Evolutionary conservation across 805 yeast species (phyloP), one percentile per base, ranked within the genome.

Genomic region (Ogataea dorogensis): DNA sequence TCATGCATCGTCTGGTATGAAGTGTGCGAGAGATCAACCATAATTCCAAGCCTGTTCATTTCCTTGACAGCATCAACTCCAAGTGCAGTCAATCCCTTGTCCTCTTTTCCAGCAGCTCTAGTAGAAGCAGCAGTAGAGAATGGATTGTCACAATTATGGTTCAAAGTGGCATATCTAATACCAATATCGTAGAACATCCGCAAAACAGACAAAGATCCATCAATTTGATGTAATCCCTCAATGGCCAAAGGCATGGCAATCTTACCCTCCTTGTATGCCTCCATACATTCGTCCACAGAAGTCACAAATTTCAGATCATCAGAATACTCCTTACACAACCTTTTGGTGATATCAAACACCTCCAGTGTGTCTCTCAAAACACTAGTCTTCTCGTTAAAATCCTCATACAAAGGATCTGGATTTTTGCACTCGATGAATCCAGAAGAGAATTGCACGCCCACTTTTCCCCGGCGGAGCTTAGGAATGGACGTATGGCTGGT

Each of bases 131-230:
- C 73, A 7, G 76, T 71, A 2, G 77, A 76, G 51, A 70, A 73
- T 2, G 77, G 76, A 42, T 72, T 72, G 46, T 71, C 75, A 51
- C 77, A 71, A 47, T 72, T 72, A 40, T 72, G 77, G 1, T 77
- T 72, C 39, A 73, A 47, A 0, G 78, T 73, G 31, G 70, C 68
- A 49, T 73, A 73, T 20, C 77, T 49, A 8, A 71, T 73, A 10
- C 78, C 77, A 19, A 72, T 43, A 6, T 68, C 71, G 46, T 50
- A 65, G 45, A 66, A 73, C 48, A 60, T 64, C 44, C 78, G 59
- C 20, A 72, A 50, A 8, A 70, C 72, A n/a, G 65, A 75, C 13
- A 71, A 42, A 1, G 77, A 70, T 4, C 64, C 42, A 43, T 70
- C 79, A 17, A 63, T 58, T 51, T 71, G 77, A 47, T 73, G 78